phyloP scores from a whole-genome alignment of 768 basidiomycete genomes.

The Pisolithus albus region DNA sequence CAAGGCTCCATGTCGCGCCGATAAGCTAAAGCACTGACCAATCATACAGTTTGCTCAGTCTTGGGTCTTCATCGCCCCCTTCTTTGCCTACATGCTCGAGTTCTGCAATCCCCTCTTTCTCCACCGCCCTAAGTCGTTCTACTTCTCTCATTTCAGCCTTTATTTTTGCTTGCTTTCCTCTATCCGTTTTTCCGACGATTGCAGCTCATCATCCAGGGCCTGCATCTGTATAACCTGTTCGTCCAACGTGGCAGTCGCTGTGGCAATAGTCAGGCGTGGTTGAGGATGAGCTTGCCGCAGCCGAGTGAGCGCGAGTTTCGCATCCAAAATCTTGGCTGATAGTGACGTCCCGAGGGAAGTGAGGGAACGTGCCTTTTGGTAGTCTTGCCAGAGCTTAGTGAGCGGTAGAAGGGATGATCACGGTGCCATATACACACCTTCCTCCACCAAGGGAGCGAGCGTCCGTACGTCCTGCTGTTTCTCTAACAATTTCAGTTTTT shows the following conservation, averaged over 20 bases:
- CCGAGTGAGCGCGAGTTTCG: slow-evolving; percentile 71
- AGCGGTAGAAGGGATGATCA: not conserved
- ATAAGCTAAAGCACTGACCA: slow-evolving; percentile 40
- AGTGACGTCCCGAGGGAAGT: slow-evolving; percentile 52
- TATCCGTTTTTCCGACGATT: slow-evolving; percentile 43
- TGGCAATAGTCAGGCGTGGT: slow-evolving; percentile 68
- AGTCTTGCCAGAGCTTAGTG: slow-evolving; percentile 38
- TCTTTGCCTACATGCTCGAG: slow-evolving; percentile 48
- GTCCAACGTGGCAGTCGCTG: slow-evolving; percentile 68
- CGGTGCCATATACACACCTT: slow-evolving; percentile 37
- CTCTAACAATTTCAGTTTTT: slow-evolving; percentile 57
- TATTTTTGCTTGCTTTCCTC: slow-evolving; percentile 53
- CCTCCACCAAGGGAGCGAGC: slow-evolving; percentile 61
- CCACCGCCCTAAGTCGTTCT: slow-evolving; percentile 55
- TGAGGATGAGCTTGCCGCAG: slow-evolving; percentile 76
- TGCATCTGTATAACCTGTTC: slow-evolving; percentile 80
- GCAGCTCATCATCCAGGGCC: slow-evolving; percentile 58
- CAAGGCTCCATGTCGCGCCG: not conserved
- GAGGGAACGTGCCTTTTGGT: slow-evolving; percentile 45
- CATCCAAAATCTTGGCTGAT: slow-evolving; percentile 74
- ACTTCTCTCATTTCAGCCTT: slow-evolving; percentile 50
- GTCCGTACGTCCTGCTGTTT: slow-evolving; percentile 56
- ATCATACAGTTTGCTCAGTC: slow-evolving; percentile 59
- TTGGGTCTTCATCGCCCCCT: slow-evolving; percentile 56
- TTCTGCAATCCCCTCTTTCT: slow-evolving; percentile 54